phyloP scores from a whole-genome alignment of 805 yeast genomes.

The Wickerhamiella cacticola region DNA sequence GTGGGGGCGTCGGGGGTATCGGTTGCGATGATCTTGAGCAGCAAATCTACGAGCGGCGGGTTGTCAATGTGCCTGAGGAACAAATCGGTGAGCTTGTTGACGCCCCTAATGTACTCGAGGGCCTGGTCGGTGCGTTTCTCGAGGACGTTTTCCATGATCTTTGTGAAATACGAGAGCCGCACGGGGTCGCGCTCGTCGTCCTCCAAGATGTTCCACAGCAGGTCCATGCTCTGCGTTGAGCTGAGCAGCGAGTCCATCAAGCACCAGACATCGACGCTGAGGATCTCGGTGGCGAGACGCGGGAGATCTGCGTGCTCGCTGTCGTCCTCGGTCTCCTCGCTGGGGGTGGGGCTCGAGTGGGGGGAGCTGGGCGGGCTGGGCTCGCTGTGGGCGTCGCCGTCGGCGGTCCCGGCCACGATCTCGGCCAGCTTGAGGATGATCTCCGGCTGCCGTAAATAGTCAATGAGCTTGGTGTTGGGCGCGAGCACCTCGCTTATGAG shows the following conservation, averaged over 20 bases:
- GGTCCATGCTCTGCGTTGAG: conserved; percentile 47
- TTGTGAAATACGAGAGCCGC: conserved; percentile 79
- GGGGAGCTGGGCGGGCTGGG: conserved; percentile 4
- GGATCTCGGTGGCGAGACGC: conserved; percentile 73
- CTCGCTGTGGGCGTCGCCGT: conserved; percentile 13
- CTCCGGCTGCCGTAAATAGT: conserved; percentile 67
- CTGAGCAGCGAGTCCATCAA: conserved; percentile 83
- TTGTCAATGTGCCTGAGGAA: conserved; percentile 80
- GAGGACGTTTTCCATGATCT: conserved; percentile 75
- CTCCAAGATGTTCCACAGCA: conserved; percentile 72
- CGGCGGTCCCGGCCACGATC: conserved; percentile 33
- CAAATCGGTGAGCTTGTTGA: conserved; percentile 59
- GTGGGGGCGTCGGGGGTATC: conserved; percentile 85
- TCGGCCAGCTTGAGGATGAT: conserved; percentile 57
- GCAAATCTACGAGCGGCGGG: conserved; percentile 88
- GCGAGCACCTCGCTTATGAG: conserved; percentile 59
- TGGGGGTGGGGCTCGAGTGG: conserved; percentile 18
- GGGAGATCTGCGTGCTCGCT: conserved; percentile 28
- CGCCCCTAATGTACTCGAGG: conserved; percentile 54
- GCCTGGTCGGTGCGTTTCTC: conserved; percentile 82
- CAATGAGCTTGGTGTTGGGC: conserved; percentile 63
- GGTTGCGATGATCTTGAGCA: conserved; percentile 78
- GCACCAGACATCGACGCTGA: conserved; percentile 89
- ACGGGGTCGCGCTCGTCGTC: conserved; percentile 37
- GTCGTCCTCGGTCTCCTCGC: conserved; percentile 18